Evolutionary conservation across 257 asterid species (phyloP).

Genomic region (Plantago elongata): DNA sequence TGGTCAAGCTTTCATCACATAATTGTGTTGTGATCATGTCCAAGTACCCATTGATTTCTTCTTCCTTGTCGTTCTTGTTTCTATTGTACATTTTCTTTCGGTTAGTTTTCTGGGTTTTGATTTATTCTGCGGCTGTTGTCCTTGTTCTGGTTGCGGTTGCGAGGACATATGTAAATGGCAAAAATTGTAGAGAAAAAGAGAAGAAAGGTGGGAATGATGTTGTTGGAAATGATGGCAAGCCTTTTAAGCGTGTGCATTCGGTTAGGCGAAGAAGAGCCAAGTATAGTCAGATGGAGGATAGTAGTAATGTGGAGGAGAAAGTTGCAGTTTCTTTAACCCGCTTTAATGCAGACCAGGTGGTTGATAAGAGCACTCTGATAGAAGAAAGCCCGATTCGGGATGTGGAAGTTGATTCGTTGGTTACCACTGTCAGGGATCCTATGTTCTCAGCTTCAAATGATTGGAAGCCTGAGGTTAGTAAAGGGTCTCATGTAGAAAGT

Average conservation of each 20-base stretch:
- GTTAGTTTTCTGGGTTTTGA: conserved; percentile 47
- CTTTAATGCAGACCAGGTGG: neutral
- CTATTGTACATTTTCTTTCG: conserved; percentile 44
- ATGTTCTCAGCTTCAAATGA: conserved; percentile 8
- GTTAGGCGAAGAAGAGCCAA: conserved; percentile 57
- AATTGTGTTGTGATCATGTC: conserved; percentile 23
- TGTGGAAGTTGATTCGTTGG: conserved; percentile 33
- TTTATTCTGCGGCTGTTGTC: conserved; percentile 36
- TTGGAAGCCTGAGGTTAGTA: conserved; percentile 5
- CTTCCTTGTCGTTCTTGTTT: conserved; percentile 28
- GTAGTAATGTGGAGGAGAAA: conserved; percentile 35
- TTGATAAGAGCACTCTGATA: conserved; percentile 6
- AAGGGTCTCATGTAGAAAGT: conserved; percentile 11
- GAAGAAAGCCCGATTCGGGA: conserved; percentile 49
- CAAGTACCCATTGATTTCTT: conserved; percentile 42
- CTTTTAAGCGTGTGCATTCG: conserved; percentile 48
- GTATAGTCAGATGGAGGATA: conserved; percentile 29
- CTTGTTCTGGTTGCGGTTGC: conserved; percentile 25
- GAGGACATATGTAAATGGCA: conserved; percentile 20
- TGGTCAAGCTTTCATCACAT: conserved; percentile 27
- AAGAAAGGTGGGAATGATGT: conserved; percentile 7
- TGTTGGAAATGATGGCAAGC: conserved; percentile 19
- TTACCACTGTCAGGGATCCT: conserved; percentile 10
- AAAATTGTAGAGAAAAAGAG: conserved; percentile 12
- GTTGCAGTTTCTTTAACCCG: conserved; percentile 27